Conservation (phyloP, 306 rosid genomes). For the Inga laurina region DNA sequence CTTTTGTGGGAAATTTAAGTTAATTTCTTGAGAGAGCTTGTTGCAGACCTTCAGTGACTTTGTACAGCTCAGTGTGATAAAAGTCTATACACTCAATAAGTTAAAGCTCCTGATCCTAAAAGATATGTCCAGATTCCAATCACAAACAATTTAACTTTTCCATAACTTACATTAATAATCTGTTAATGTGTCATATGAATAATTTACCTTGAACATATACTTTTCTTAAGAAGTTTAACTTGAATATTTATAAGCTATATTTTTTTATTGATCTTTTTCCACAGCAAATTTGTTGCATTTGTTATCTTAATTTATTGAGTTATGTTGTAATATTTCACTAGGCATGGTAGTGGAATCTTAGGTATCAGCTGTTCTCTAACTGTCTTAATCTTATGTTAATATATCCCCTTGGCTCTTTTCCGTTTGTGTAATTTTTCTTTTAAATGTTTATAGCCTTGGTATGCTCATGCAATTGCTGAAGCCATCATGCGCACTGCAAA, state of each 20-base stretch:
- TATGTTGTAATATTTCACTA: neutral
- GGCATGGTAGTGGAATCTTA: constrained; percentile 9
- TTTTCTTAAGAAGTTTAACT: neutral
- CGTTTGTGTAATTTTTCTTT: constrained; percentile 21
- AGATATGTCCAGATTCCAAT: neutral
- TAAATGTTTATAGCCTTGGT: constrained; percentile 75
- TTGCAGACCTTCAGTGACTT: neutral
- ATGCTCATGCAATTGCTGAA: constrained; percentile 97
- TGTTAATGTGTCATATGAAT: neutral
- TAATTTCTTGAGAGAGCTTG: constrained; percentile 18
- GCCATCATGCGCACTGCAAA: constrained; percentile 97
- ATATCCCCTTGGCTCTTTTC: constrained; percentile 20
- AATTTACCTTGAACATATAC: neutral
- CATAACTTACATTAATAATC: neutral
- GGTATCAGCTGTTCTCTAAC: neutral
- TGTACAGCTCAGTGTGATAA: neutral
- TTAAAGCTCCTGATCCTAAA: neutral
- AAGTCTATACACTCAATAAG: neutral
- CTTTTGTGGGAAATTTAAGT: constrained; percentile 1
- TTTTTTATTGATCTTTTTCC: neutral
- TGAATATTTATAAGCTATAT: neutral
- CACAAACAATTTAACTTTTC: neutral
- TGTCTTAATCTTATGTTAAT: constrained; percentile 2
- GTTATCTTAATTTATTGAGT: neutral
- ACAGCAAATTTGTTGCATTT: neutral